A percentile compares a stretch with the other conserved stretches of the same genome.
phyloP scores from a whole-genome alignment of 129 eudicot genomes.

The Flaveria sonorensis region DNA sequence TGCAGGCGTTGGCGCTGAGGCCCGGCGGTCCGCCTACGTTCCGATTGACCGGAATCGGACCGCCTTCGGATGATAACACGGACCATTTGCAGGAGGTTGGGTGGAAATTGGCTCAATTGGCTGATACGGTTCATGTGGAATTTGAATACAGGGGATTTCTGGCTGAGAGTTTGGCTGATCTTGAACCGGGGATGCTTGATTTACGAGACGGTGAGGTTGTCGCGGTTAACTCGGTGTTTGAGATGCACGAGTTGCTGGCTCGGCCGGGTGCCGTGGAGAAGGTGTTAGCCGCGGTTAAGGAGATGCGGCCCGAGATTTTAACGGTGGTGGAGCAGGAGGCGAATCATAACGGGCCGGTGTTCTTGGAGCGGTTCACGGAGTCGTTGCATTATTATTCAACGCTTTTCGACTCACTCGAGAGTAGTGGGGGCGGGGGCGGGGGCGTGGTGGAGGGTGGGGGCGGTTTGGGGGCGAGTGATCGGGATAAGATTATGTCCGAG shows the following conservation, averaged over 20 bases:
- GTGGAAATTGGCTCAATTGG: conserved; percentile 71
- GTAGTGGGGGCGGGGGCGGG: conserved; percentile 41
- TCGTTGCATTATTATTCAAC: conserved; percentile 74
- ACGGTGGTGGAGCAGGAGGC: conserved; percentile 82
- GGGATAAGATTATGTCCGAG: conserved; percentile 78
- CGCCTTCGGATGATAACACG: conserved; percentile 52
- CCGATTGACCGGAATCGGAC: conserved; percentile 75
- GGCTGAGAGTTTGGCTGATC: conserved; percentile 61
- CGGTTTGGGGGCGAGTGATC: conserved; percentile 24
- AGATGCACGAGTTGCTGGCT: conserved; percentile 64
- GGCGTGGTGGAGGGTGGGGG: conserved; percentile 14
- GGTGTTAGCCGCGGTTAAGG: conserved; percentile 49
- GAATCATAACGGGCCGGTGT: conserved; percentile 63
- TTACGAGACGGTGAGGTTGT: conserved; percentile 55
- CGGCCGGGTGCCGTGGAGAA: conserved; percentile 60
- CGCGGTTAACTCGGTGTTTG: conserved; percentile 78
- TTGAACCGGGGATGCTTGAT: conserved; percentile 59
- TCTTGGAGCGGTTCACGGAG: conserved; percentile 82
- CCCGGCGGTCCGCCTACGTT: conserved; percentile 80
- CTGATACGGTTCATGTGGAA: conserved; percentile 58
- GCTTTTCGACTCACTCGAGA: conserved; percentile 73
- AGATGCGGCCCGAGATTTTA: conserved; percentile 59
- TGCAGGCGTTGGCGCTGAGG: conserved; percentile 70
- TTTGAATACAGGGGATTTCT: conserved; percentile 71
- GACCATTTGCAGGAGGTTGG: conserved; percentile 79